These are phyloP conservation scores for Arthrobotrys sphaeroides DNA, from an alignment of 2,329 filamentous ascomycete genomes.

Conservation along the genomic window DNA sequence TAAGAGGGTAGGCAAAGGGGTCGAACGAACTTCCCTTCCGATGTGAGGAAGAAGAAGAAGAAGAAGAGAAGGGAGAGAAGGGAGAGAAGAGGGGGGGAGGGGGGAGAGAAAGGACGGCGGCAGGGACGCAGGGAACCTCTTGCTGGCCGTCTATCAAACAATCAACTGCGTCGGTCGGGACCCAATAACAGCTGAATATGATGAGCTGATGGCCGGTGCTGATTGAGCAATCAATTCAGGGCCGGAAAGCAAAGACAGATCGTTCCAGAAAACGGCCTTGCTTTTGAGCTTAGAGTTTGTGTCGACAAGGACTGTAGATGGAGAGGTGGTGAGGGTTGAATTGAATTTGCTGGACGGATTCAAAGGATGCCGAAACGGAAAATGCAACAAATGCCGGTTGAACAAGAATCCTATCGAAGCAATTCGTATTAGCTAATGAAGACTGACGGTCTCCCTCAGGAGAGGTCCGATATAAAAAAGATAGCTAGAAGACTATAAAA, in stretches of 20 bases:
- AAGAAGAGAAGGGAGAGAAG: neutral
- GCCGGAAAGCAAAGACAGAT: conserved; percentile 5
- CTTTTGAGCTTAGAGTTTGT: conserved; percentile 18
- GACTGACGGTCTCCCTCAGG: neutral
- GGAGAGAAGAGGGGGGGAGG: neutral
- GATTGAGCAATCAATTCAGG: neutral
- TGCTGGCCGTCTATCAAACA: too few species aligned
- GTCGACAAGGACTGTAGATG: neutral
- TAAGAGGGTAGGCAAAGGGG: neutral
- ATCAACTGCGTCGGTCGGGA: neutral
- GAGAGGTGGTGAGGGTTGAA: neutral
- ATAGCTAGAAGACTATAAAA: neutral
- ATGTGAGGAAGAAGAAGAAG: neutral
- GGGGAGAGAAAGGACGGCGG: too few species aligned
- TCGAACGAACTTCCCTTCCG: conserved; percentile 23
- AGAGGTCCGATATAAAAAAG: neutral
- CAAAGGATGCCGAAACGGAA: conserved; percentile 12
- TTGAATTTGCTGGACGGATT: neutral
- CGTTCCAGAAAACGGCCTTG: conserved; percentile 30
- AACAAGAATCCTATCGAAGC: conserved; percentile 19
- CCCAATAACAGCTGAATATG: neutral
- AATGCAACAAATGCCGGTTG: conserved; percentile 12
- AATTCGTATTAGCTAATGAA: conserved; percentile 6
- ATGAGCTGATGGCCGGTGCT: neutral
- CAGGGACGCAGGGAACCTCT: too few species aligned